Evolutionary conservation across 495 filamentous ascomycete species (phyloP), one percentile per base, ranked within the genome.

Genomic region (Xylaria curta): DNA sequence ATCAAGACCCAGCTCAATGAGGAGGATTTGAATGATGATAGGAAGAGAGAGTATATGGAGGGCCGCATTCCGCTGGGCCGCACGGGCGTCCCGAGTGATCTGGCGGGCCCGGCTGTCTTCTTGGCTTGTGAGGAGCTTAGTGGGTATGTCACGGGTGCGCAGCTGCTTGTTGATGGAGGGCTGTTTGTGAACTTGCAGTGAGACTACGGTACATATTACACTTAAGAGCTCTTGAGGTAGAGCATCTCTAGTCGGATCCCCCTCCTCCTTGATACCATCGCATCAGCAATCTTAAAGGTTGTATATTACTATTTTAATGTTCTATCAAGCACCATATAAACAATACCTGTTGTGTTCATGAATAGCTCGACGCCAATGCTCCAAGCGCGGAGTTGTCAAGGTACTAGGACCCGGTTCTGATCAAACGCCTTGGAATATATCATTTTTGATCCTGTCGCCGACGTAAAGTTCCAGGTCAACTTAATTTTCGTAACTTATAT

Each of bases 1-100:
- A 91, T 97, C 69, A 85, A 88, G 76, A 97, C 94, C 46, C 93
- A 94, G 87, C 78, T 97, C 66, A 97, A 97, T 80, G 94, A 95
- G 79, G 88, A 88, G 76, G 94, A 97, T 82, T 82, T 97, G 78
- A 85, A 78, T 7, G 84, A 89, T 66, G 86, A 91, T 28, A 85
- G 75, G 69, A 97, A 97, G 89, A 83, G 90, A 74, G 79, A 69
- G 76, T 96, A 97, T 81, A 96, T 95, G 91, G 93, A 97, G 81
- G 90, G 88, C 1, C 80, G 94, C 46, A 94, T 97, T 73, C 94
- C 94, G 70, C 78, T 97, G 58, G 93, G 94, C 0, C 85, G 93
- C 75, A 88, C 90, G 47, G 93, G 93, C 0, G 84, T 85, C 75
- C 87, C 91, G 33, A 74, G 73, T 49, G 93, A 97, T 84, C 76